phyloP scores from a whole-genome alignment of 176 grass and related monocot genomes.

The Hsuehochloa calcarea region DNA sequence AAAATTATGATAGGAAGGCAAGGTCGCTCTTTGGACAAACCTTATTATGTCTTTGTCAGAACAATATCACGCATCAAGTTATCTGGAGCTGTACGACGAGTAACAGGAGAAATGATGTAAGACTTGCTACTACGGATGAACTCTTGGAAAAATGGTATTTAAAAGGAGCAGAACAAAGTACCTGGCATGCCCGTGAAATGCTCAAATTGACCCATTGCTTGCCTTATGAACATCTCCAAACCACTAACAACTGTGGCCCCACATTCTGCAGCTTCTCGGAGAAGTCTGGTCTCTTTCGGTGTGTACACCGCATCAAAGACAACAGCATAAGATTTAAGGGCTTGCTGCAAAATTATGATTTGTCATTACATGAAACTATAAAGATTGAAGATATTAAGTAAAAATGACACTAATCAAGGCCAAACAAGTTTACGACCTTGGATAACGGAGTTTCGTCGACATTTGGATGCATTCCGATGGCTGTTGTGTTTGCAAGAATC shows the following conservation, averaged over 20 bases:
- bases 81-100: constrained; percentile 62
- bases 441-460: constrained; percentile 82
- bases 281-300: constrained; percentile 90
- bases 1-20: constrained; percentile 5
- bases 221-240: constrained; percentile 98
- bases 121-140: constrained; percentile 21
- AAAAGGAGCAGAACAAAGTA: constrained; percentile 21
- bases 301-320: constrained; percentile 97
- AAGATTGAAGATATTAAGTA: neutral
- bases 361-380: neutral
- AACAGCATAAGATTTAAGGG: constrained; percentile 75
- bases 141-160: neutral
- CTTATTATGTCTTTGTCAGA: constrained; percentile 55
- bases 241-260: constrained; percentile 87
- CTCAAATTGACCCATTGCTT: constrained; percentile 92
- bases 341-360: constrained; percentile 61
- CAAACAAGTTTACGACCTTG: constrained; percentile 54
- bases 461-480: constrained; percentile 95
- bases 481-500: constrained; percentile 99
- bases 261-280: constrained; percentile 75
- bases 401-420: neutral
- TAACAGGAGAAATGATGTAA: constrained; percentile 48
- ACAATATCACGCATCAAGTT: constrained; percentile 81
- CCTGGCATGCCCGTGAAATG: constrained; percentile 79
- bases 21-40: constrained; percentile 41